Evolutionary conservation across 2,329 filamentous ascomycete genomes (phyloP), one percentile per base, ranked within the genome.

Genomic region (Claviceps humidiphila): DNA sequence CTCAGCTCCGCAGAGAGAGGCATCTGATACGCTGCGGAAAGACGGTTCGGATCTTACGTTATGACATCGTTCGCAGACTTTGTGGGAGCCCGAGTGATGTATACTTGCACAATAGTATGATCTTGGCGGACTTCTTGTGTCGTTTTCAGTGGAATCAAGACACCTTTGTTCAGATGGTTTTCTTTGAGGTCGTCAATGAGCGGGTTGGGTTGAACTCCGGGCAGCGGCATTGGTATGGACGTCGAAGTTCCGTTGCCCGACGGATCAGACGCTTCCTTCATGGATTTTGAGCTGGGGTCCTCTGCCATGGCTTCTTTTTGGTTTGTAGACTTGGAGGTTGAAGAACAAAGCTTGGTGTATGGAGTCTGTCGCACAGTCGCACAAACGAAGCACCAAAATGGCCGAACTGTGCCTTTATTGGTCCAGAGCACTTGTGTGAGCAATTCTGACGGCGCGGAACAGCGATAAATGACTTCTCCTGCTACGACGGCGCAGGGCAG

Each of bases 21-120:
- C 5, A 17, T 30, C 17, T 14, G 9, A 24, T 26, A n/a, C 5
- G 14, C n/a, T 38, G 17, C n/a, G 9, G 8, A 17, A 8, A 17
- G 17, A 4, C 14, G 13, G 4, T 44, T 39, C 34, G 39, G 16
- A 80, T 37, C 53, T 51, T 71, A 89, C 86, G 77, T 81, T 63
- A 93, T 78, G 61, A 89, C 77, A 57, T 77, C 74, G 66, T 85
- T 88, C 58, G 86, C 85, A 59, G 77, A 75, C 66, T 82, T 86
- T 57, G 82, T 79, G 47, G 86, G 86, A 51, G 86, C 78, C 61
- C 84, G 77, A 49, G 87, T 84, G 56, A 88, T 80, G 64, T 85
- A 85, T 51, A 83, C 83, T 54, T 78, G 73, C 49, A 84, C 75
- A 55, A 78, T 69, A 40, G 69, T 68, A 54, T 82, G 75, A 52